A percentile compares a stretch with the other conserved stretches of the same genome.
phyloP scores from a whole-genome alignment of 176 grass and related monocot genomes.

The Zizania latifolia region DNA sequence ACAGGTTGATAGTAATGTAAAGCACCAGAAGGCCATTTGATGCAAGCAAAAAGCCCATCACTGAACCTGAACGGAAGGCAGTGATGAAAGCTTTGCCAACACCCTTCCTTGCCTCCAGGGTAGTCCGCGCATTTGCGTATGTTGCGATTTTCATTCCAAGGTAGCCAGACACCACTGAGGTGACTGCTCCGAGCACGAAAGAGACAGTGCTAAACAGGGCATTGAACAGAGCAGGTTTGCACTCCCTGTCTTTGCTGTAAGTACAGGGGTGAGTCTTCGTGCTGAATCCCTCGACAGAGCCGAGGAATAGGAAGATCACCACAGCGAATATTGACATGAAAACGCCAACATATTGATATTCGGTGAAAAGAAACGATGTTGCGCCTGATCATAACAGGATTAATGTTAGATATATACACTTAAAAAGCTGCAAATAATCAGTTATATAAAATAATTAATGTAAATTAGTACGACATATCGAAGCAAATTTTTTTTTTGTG shows the following conservation, averaged over 20 bases:
- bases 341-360: conserved; percentile 63
- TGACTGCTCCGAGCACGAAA: conserved; percentile 43
- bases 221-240: conserved; percentile 43
- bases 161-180: conserved; percentile 47
- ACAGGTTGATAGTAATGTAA: conserved; percentile 41
- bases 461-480: not conserved
- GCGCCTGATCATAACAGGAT: conserved; percentile 35
- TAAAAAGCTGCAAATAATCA: not conserved
- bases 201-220: conserved; percentile 43
- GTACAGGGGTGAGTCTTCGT: conserved; percentile 53
- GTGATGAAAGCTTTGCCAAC: conserved; percentile 46
- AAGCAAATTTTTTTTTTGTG: not conserved
- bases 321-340: conserved; percentile 75
- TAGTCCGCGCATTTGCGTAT: conserved; percentile 48
- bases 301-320: conserved; percentile 77
- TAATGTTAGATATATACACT: not conserved
- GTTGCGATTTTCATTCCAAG: conserved; percentile 60
- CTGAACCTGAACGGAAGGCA: conserved; percentile 44
- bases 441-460: not conserved
- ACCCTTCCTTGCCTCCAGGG: conserved; percentile 46
- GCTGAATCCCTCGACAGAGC: conserved; percentile 76
- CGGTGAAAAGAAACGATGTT: conserved; percentile 67
- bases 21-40: conserved; percentile 48
- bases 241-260: conserved; percentile 41
- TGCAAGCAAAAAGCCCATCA: conserved; percentile 50